phyloP scores from a whole-genome alignment of 2,329 filamentous ascomycete genomes.

The Thyridium curvatum region DNA sequence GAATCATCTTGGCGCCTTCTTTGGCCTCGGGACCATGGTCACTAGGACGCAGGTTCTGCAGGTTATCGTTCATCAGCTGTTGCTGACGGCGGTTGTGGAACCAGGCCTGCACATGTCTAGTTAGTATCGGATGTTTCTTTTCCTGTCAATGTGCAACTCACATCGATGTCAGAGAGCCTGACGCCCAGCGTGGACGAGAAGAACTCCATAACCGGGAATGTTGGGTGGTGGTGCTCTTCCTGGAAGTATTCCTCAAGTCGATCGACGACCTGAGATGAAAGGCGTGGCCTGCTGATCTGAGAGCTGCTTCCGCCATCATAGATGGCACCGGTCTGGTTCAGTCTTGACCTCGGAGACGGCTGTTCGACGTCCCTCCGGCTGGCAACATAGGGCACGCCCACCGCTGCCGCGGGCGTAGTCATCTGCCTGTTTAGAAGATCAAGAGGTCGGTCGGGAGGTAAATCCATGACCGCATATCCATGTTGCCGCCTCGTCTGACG shows the following conservation, averaged over 20 bases:
- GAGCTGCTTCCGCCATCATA: too few species aligned
- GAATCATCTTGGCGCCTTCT: slow-evolving; percentile 37
- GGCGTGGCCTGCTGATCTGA: slow-evolving; percentile 22
- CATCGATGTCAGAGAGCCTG: slow-evolving; percentile 42
- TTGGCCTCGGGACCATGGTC: slow-evolving; percentile 7
- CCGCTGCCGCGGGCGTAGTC: too few species aligned
- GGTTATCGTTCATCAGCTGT: slow-evolving; percentile 35
- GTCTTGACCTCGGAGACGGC: too few species aligned
- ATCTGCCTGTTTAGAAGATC: too few species aligned
- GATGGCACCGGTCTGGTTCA: too few species aligned
- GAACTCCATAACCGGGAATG: slow-evolving; percentile 41
- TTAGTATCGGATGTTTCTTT: too few species aligned
- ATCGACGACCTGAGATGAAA: slow-evolving; percentile 41
- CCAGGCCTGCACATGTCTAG: slow-evolving; percentile 28
- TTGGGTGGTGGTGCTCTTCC: slow-evolving; percentile 36
- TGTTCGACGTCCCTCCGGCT: too few species aligned
- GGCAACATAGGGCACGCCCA: too few species aligned
- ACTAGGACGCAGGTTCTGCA: slow-evolving; percentile 31
- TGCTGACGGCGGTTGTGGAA: slow-evolving; percentile 47
- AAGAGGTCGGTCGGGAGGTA: too few species aligned
- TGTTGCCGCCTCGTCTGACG: too few species aligned
- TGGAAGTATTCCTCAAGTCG: slow-evolving; percentile 49
- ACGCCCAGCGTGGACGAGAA: slow-evolving; percentile 48
- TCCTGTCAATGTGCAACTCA: slow-evolving; percentile 20
- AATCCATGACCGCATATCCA: too few species aligned